These are phyloP conservation scores for Ogataea paradorogensis DNA, from an alignment of 805 yeast genomes.

Conservation along the genomic window DNA sequence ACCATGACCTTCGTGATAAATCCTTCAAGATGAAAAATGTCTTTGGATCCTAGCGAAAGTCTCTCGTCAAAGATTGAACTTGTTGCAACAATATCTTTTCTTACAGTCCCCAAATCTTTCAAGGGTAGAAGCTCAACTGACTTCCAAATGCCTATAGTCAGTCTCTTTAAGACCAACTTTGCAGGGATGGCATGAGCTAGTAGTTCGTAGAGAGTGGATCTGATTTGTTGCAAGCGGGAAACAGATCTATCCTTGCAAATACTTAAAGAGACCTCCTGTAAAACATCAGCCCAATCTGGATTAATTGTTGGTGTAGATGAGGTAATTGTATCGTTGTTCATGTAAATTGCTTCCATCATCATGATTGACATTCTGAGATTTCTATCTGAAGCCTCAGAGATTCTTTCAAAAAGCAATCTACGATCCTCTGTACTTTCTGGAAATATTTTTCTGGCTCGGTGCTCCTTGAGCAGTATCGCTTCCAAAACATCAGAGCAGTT, in stretches of 20 bases:
- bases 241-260: slow-evolving; percentile 65
- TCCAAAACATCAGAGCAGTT: slow-evolving; percentile 59
- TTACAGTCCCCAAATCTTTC: slow-evolving; percentile 27
- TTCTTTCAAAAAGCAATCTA: slow-evolving; percentile 39
- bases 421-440: slow-evolving; percentile 37
- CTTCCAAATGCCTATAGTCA: slow-evolving; percentile 38
- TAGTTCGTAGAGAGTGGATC: slow-evolving; percentile 75
- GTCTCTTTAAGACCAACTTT: slow-evolving; percentile 64
- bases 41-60: slow-evolving; percentile 78
- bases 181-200: slow-evolving; percentile 94
- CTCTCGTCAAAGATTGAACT: slow-evolving; percentile 81
- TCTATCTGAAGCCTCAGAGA: slow-evolving; percentile 58
- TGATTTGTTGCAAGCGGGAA: slow-evolving; percentile 52
- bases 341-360: slow-evolving; percentile 75
- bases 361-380: slow-evolving; percentile 77
- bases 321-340: slow-evolving; percentile 58
- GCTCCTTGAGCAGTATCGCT: slow-evolving; percentile 57
- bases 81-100: slow-evolving; percentile 50
- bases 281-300: slow-evolving; percentile 90
- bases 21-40: slow-evolving; percentile 93
- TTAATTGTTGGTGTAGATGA: slow-evolving; percentile 51
- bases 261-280: slow-evolving; percentile 58
- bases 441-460: slow-evolving; percentile 28
- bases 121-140: slow-evolving; percentile 21
- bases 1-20: slow-evolving; percentile 89